Evolutionary conservation across 1,139 yeast species (phyloP), one percentile per base, ranked within the genome.

Genomic region (Hemisphaericaspora xylanilytica): DNA sequence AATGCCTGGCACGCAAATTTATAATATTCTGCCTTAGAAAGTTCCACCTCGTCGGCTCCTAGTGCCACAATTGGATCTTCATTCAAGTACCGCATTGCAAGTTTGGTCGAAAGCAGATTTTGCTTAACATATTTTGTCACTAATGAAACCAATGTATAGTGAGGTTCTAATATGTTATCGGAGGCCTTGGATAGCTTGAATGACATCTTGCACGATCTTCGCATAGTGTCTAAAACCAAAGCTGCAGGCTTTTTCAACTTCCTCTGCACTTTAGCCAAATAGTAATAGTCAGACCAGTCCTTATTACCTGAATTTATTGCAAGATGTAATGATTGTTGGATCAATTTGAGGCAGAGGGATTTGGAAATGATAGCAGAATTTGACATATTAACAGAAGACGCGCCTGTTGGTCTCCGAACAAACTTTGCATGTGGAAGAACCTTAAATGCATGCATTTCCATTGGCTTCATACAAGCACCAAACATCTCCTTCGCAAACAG

Each of bases 131-230:
- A 73, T 55, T 88, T 88, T 63, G 75, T 81, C 7, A 78, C 54
- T 36, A 76, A 47, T 0, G 89, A 71, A 26, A 85, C 74, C 11
- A 84, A 55, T 37, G 72, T 67, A 52, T 88, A 88, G 53, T 82
- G 87, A 0, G 96, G 90, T 51, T 87, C 96, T 29, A 87, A 59
- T 4, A 80, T 64, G 1, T 72, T 70, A 34, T 80, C 92, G 4
- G 64, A 55, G 0, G 76, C 61, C 13, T 60, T 58, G 11, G 22
- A 10, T 69, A 45, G 2, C 17, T 38, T 32, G 18, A 45, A 39
- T 35, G 80, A 69, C 24, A 37, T 31, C 7, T 28, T 18, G 30
- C 55, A 46, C 0, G 87, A 60, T 24, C 55, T 55, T 8, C 65
- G 33, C 11, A 79, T 51, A 3, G 75, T 58, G 0, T 64, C 62